Base-by-base conservation (phyloP, 805 yeast genomes). In the Yarrowia phangngaensis region DNA sequence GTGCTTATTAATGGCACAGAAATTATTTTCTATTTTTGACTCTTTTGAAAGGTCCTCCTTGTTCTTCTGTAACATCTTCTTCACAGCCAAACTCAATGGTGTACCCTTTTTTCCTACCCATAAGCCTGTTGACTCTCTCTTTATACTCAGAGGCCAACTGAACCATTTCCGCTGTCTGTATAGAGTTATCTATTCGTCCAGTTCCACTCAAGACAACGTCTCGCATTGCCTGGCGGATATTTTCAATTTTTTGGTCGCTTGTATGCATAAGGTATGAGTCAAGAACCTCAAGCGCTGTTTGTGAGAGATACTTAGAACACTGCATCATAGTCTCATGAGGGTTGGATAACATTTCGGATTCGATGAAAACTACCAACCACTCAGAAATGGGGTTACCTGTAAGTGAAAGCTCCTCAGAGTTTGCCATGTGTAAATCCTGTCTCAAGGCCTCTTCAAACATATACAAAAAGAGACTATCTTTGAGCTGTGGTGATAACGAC, bases 201-300 rank as follows among this genome's bases (percentile, higher is more conserved):
- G 24, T 28, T 7, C 31, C 45, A 5, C 24, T 17, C 8, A 36
- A 13, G 9, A 36, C 45, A 13, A 36, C 45, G 16, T 36, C 45
- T 13, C 45, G 8, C 45, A 36, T 36, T 0, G 45, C 12, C 7
- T 36, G 45, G 1, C 45, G 17, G 13, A 36, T 26, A 3, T 4
- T 36, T n/a, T 36, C 45, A 3, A 36, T 8, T 11, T 26, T 26
- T 16, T 16, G 8, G 13, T 36, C 45, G 6, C 13, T n/a, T 4
- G 5, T 17, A 9, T 26, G 45, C 45, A 36, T 36, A 9, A 36
- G 45, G 14, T 36, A 36, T 3, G 20, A 15, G 45, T 36, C 45
- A 3, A 36, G 24, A 0, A 36, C 19, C 5, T 36, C 24, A 7
- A 36, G 32, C 9, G 45, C 8, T 2, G 32, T 36, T 19, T n/a